phyloP scores from a whole-genome alignment of 140 eudicot genomes.

The Bidens hawaiensis region DNA sequence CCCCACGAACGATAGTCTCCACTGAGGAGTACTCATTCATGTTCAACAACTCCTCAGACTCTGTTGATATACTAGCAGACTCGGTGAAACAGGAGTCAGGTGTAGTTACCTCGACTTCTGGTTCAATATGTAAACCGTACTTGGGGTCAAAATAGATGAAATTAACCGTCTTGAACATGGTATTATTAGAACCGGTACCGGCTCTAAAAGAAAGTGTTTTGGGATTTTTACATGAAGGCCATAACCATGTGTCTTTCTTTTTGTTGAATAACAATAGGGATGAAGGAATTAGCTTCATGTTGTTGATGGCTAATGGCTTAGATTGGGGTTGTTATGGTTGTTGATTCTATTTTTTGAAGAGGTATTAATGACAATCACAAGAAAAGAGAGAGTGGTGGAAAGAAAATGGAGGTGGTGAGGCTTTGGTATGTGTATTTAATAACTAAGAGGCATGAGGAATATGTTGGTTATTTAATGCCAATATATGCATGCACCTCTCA shows the following conservation, averaged over 20 bases:
- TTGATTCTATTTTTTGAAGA: constrained; percentile 20
- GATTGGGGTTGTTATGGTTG: constrained; percentile 12
- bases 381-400: constrained; percentile 49
- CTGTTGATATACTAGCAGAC: constrained; percentile 46
- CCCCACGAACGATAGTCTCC: constrained; percentile 66
- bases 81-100: constrained; percentile 59
- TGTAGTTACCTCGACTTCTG: constrained; percentile 30
- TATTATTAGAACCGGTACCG: constrained; percentile 33
- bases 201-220: constrained; percentile 63
- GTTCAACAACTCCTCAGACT: constrained; percentile 38
- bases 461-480: constrained; percentile 45
- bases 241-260: constrained; percentile 42
- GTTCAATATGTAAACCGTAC: constrained; percentile 16
- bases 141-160: constrained; percentile 64
- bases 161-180: constrained; percentile 74
- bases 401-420: constrained; percentile 45
- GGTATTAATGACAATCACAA: constrained; percentile 39
- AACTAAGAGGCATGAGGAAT: constrained; percentile 38
- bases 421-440: constrained; percentile 58
- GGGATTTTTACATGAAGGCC: constrained; percentile 78
- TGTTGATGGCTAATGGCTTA: constrained; percentile 32
- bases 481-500: constrained; percentile 32
- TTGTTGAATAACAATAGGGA: constrained; percentile 43
- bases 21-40: constrained; percentile 21
- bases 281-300: constrained; percentile 57